A percentile compares a stretch with the other conserved stretches of the same genome.
Evolutionary conservation across 305 asterid species (phyloP).

Genomic region (Fraxinus baroniana): DNA sequence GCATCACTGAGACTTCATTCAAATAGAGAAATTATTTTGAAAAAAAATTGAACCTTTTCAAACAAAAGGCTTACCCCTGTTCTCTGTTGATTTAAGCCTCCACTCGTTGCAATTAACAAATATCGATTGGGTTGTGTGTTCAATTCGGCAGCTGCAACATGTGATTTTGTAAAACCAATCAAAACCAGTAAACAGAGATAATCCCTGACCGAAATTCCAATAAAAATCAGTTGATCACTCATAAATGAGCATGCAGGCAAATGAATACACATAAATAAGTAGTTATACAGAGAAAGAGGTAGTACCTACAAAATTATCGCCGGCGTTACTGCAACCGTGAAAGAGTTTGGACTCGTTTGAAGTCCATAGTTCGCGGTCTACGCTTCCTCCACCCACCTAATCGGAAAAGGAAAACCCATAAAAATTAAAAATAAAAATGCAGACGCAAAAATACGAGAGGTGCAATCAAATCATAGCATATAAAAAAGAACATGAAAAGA

Average conservation of each 20-base stretch:
- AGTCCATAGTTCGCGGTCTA: slow-evolving; percentile 48
- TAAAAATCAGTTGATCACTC: not conserved
- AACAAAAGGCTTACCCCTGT: slow-evolving; percentile 53
- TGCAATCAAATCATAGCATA: not conserved
- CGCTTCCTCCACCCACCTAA: slow-evolving; percentile 52
- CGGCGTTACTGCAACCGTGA: slow-evolving; percentile 58
- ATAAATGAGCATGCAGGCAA: not conserved
- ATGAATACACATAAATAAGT: not conserved
- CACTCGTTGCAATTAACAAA: slow-evolving; percentile 73
- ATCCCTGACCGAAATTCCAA: not conserved
- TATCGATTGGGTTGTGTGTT: slow-evolving; percentile 44
- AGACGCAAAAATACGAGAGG: not conserved
- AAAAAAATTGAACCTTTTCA: not conserved
- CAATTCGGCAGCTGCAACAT: slow-evolving; percentile 44
- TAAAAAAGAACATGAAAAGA: not conserved
- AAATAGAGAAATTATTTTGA: not conserved
- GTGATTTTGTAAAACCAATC: not conserved
- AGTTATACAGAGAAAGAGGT: slow-evolving; percentile 1
- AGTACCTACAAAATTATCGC: slow-evolving; percentile 45
- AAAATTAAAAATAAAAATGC: not conserved
- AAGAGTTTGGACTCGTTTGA: slow-evolving; percentile 47
- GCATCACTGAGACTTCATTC: not conserved
- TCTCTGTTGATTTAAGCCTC: slow-evolving; percentile 86
- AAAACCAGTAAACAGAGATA: not conserved
- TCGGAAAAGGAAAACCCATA: slow-evolving; percentile 4